Base-by-base conservation (phyloP, 1,139 yeast species). In the Suhomyces panamericanus region DNA sequence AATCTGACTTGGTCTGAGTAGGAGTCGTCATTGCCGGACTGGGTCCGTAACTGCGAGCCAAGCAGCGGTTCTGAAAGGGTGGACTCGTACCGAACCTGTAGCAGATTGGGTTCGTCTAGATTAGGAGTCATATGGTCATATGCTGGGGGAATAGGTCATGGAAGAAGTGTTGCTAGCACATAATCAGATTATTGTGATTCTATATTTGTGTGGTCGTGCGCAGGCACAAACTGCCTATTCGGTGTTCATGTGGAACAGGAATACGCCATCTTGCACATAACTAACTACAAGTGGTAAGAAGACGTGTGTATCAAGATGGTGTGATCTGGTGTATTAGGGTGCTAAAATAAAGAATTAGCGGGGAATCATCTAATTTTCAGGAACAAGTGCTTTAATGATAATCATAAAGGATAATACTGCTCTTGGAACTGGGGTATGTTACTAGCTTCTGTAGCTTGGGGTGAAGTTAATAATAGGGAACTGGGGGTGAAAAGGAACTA, bases 1-100 rank as follows among this genome's bases (percentile, higher is more conserved):
- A 40, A 29, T 16, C 47, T 32, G 9, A 39, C 15, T 4, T 27
- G 43, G 17, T 43, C 43, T 4, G 45, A 34, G 22, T 16, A 26
- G 11, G 43, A 32, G 7, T 43, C 39, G 6, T 32, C 41, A 2
- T 22, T n/a, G 7, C 24, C 24, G 3, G 41, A 33, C 15, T 30
- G 38, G 6, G 34, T n/a, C 20, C 41, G 6, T 10, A 41, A n/a
- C 8, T 29, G 38, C 8, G 39, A 36, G 13, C 39, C 28, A 3
- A 32, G 29, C 32, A 28, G 32, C 11, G n/a, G 32, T 11, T 26
- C 31, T n/a, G 38, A 15, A 7, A 27, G 4, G 6, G 6, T 16
- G 3, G 22, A 6, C 22, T 28, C 38, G 15, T 26, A 27, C 14
- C 24, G 4, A 13, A 35, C 17, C 24, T 28, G 38, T 14, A 5